phyloP scores from a whole-genome alignment of 2,329 filamentous ascomycete species.

The Colletotrichum zoysiae region DNA sequence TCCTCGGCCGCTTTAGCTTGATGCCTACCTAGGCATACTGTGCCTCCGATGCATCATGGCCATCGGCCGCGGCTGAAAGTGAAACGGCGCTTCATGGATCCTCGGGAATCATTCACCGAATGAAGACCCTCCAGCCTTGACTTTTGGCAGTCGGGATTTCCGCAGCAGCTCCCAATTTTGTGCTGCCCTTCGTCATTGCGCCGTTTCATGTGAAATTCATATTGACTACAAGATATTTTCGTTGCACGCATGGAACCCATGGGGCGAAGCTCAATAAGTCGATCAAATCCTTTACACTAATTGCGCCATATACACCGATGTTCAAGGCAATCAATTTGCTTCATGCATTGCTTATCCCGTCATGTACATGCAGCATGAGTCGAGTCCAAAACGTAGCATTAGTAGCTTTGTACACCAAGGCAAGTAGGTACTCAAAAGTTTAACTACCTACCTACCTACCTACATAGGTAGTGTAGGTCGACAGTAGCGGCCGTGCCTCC shows the following conservation, averaged over 20 bases:
- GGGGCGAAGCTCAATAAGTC: constrained; percentile 7
- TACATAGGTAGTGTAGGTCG: background rate
- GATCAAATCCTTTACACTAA: background rate
- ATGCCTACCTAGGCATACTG: constrained; percentile 10
- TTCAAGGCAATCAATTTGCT: background rate
- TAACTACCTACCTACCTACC: too few relatives aligned
- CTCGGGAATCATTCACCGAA: constrained; percentile 32
- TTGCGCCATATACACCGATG: constrained; percentile 2
- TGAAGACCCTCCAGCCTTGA: constrained; percentile 5
- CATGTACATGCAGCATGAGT: background rate
- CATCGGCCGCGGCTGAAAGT: constrained; percentile 21
- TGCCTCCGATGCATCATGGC: constrained; percentile 1
- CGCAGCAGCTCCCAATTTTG: background rate
- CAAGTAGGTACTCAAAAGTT: background rate
- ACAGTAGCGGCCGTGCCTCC: background rate
- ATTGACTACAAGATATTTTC: background rate
- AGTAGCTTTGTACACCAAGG: background rate
- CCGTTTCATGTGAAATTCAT: background rate
- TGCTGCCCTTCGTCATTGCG: background rate
- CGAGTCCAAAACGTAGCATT: background rate
- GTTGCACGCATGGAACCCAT: background rate
- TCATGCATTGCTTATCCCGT: constrained; percentile 9
- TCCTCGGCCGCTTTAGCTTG: background rate
- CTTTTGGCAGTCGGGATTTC: constrained; percentile 1
- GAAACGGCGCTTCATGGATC: constrained; percentile 25